Evolutionary conservation across 306 rosid species (phyloP).

Genomic region (Cucumis melo): DNA sequence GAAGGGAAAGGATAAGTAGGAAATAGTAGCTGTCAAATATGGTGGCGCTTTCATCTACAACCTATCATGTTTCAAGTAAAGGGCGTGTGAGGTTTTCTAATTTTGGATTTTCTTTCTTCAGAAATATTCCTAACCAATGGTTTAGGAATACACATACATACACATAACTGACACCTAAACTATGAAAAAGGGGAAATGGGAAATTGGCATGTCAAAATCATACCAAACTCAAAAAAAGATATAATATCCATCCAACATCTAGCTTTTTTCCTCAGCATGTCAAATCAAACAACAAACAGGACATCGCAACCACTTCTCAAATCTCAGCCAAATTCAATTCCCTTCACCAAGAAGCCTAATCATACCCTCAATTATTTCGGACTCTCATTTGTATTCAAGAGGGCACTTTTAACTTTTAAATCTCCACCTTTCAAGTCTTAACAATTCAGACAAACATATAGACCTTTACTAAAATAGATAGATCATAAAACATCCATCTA

Average conservation of each 20-base stretch:
- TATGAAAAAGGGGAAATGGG: neutral
- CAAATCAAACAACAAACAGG: constrained; percentile 1
- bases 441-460: neutral
- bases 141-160: neutral
- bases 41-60: neutral
- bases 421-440: neutral
- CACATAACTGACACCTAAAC: neutral
- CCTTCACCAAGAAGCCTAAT: constrained; percentile 1
- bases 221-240: constrained; percentile 4
- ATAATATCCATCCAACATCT: neutral
- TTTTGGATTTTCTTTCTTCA: neutral
- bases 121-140: neutral
- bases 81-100: neutral
- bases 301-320: constrained; percentile 5
- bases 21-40: neutral
- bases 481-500: no score
- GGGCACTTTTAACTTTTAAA: neutral
- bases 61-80: neutral
- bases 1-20: neutral
- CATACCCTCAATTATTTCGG: neutral
- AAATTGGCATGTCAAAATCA: constrained; percentile 7
- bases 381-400: neutral
- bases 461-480: neutral
- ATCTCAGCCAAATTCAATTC: neutral
- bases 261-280: neutral